Percentiles rank a stretch among this genome's conserved stretches.
phyloP scores from a whole-genome alignment of 2,329 filamentous ascomycete genomes.

The Teratosphaeria viscida region DNA sequence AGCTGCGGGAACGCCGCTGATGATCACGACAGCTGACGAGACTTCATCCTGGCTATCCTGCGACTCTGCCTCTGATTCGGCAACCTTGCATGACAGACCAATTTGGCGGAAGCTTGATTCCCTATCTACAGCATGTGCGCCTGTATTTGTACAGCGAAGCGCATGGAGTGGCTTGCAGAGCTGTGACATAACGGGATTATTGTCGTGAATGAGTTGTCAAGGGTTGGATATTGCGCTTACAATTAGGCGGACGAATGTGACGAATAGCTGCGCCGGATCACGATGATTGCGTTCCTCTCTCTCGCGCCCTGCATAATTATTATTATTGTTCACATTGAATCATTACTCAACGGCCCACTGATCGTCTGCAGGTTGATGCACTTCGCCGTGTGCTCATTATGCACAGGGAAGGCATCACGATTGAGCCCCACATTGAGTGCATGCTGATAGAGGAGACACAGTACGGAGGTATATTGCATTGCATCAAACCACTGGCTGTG shows the following conservation, averaged over 20 bases:
- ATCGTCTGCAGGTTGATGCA: not conserved
- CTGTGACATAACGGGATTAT: not conserved
- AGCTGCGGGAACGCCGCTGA: not conserved
- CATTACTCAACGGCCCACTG: not conserved
- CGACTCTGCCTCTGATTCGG: not conserved
- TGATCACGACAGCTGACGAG: not conserved
- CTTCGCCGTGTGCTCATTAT: not conserved
- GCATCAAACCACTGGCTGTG: too few relatives aligned
- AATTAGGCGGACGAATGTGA: not conserved
- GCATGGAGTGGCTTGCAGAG: not conserved
- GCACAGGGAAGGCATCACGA: too few relatives aligned
- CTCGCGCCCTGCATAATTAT: not conserved
- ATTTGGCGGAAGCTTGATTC: not conserved
- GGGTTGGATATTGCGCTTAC: not conserved
- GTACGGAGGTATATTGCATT: too few relatives aligned
- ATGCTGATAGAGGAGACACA: too few relatives aligned
- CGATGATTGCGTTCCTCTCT: not conserved
- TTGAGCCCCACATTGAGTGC: too few relatives aligned
- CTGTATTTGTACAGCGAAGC: not conserved
- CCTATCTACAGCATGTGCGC: not conserved
- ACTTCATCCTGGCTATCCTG: not conserved
- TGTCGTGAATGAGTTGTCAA: not conserved
- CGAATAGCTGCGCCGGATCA: not conserved
- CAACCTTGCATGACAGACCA: not conserved
- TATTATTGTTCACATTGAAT: not conserved